Base-by-base conservation (phyloP, 2,329 filamentous ascomycete species). In the Colletotrichum gloeosporioides region DNA sequence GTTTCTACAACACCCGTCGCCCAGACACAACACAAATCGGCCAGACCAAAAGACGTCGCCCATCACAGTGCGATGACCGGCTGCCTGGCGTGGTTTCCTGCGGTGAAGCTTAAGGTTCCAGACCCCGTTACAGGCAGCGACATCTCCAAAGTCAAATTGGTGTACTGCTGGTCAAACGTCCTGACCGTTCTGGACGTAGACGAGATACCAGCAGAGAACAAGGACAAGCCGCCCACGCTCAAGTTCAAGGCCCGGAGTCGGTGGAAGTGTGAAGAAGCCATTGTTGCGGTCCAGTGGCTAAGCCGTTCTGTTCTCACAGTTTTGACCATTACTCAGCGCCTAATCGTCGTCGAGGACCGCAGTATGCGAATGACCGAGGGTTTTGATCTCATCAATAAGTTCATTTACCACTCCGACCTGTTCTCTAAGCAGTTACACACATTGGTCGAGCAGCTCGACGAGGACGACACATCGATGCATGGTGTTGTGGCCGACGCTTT, bases 151-250 rank as follows among this genome's bases (percentile, higher is more conserved):
- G 94, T 94, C 49, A 99, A 99, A 84, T 90, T 99, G 22, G 96
- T 95, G 1, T 99, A 99, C 86, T 98, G 96, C 84, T 99, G 97
- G 97, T 99, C 97, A 3, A 99, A 99, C 81, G 92, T 99, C n/a
- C 87, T 99, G 78, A 99, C 96, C 0, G 93, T 99, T 7, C 87
- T 99, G 29, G 97, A 99, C 78, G 92, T 99, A 13, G 93, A 96
- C 68, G 94, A 97, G 79, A 88, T 93, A 15, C 89, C 90, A 25
- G 85, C 90, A 1, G 90, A 92, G 16, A 93, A 95, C 79, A 93
- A 92, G 77, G 94, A 96, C 79, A 96, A 95, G 80, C 95, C 95
- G 5, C 91, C 95, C 2, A 93, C 90, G 63, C 90, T 99, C 27
- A 92, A 91, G 61, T 99, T 99, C 85, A 93, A 91, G 81, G 91